Percentiles rank a stretch among this genome's conserved stretches.
phyloP scores from a whole-genome alignment of 176 grass and related monocot genomes.

The Eremochloa ophiuroides region DNA sequence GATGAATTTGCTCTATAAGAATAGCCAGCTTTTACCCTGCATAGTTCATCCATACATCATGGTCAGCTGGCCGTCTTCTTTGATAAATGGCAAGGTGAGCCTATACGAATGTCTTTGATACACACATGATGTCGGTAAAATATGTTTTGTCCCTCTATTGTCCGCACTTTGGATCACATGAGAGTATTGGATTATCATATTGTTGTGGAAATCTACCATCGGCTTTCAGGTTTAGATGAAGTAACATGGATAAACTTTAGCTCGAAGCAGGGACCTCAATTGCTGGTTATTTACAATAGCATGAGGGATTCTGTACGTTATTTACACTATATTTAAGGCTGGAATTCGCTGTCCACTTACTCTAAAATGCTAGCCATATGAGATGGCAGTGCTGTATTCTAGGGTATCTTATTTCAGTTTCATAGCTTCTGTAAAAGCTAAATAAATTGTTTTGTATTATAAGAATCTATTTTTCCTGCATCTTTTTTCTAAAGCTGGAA shows the following conservation, averaged over 20 bases:
- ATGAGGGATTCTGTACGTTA: not conserved
- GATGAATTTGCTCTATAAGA: not conserved
- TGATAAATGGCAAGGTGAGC: not conserved
- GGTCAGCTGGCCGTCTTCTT: not conserved
- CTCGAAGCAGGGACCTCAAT: not conserved
- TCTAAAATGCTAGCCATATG: not conserved
- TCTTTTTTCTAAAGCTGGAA: too few species aligned
- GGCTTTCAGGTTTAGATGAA: too few species aligned
- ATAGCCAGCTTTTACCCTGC: fast-evolving
- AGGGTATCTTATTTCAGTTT: not conserved
- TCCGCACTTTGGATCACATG: too few species aligned
- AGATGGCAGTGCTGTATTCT: not conserved
- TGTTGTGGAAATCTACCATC: too few species aligned
- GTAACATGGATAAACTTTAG: too few species aligned
- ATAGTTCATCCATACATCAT: not conserved
- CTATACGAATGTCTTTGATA: too few species aligned
- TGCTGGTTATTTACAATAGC: not conserved
- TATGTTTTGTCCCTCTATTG: too few species aligned
- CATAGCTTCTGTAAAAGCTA: not conserved
- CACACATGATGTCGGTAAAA: too few species aligned
- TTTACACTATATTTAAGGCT: not conserved
- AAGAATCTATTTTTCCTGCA: too few species aligned
- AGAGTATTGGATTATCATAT: too few species aligned
- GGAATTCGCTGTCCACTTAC: not conserved
- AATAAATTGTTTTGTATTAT: not conserved